Base-by-base conservation (phyloP, 1,139 yeast genomes). In the Candida buenavistaensis region DNA sequence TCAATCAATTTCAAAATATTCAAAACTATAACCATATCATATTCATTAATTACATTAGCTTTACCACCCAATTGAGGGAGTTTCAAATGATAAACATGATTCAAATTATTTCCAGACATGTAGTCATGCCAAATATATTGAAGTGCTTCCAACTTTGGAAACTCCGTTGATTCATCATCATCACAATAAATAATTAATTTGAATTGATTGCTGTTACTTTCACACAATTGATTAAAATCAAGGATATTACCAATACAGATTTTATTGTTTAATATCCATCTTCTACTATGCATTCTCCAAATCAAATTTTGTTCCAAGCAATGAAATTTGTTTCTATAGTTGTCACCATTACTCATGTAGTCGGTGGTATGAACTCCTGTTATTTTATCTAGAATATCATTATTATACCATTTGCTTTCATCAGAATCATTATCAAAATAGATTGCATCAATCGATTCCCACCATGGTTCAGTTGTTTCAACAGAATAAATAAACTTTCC, bases 251-350 rank as follows among this genome's bases (percentile, higher is more conserved):
- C 72, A 24, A 66, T 37, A 36, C 64, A 62, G 21, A 64, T 44
- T 25, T 55, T 50, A 6, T 52, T 40, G 17, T 44, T 48, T 31
- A 56, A 54, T 5, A 59, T 42, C 58, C 62, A 54, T 38, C 54
- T 57, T 56, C 55, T 52, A 21, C 61, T 54, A 41, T 65, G 59
- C 34, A 59, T 49, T 40, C 53, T 58, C 68, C 70, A 63, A 26
- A 65, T 53, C 29, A 64, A 46, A 30, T 62, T 59, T 40, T 67
- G 72, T 44, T 67, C 72, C 50, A 59, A 55, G 33, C 55, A 52
- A 30, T 62, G 52, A 24, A 61, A 45, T 30, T 57, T 52, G 30
- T 59, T 54, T 4, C 25, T 16, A 33, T 26, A 37, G 12, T 33
- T 12, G 10, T 34, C 33, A 2, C 35, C 28, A 15, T 17, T 30